Base-by-base conservation (phyloP, 2,329 filamentous ascomycete genomes). In the Fusarium caatingaense region DNA sequence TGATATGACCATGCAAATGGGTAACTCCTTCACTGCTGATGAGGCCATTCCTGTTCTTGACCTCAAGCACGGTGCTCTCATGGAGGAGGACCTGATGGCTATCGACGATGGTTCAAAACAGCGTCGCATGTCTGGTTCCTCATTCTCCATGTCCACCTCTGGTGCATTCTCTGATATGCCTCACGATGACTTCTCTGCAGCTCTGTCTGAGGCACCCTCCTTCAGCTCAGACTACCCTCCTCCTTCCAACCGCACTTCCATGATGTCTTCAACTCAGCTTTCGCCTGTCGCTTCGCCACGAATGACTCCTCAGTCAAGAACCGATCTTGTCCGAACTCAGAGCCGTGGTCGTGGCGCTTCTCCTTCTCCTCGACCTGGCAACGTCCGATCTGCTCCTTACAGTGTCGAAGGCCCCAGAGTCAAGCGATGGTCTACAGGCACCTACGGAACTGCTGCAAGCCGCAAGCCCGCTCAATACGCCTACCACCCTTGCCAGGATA, bases 391-490 rank as follows among this genome's bases (percentile, higher is more conserved):
- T 42, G 90, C 89, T 20, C 92, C 92, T 1, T 93, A 93, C 80
- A 90, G 83, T 53, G 84, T 93, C 53, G 91, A 93, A 47, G 86
- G 85, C 55, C 84, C 84, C 47, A 87, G 90, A 67, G 89, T 85
- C 76, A 93, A 93, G 83, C 85, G 92, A 71, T 94, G 92, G 91
- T 93, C 92, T 21, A 93, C 92, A 6, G 91, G 91, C 16, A 92
- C 90, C 6, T 93, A 91, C 64, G 89, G 86, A 21, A 86, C 88
- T 3, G 79, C 83, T 21, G 83, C 83, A 25, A 87, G 81, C 73
- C 82, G 87, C 59, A 84, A 89, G 32, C 84, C 86, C 27, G 85
- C 88, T 32, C 86, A 90, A 4, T 88, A 89, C 69, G 83, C 90
- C 45, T 90, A 90, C 77, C 86, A 91, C 68, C 85, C 87, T 65